Percentiles rank a stretch among this genome's conserved stretches.
These are phyloP conservation scores for Termitomyces eurrhizus DNA, from an alignment of 768 basidiomycete genomes.

Conservation along the genomic window DNA sequence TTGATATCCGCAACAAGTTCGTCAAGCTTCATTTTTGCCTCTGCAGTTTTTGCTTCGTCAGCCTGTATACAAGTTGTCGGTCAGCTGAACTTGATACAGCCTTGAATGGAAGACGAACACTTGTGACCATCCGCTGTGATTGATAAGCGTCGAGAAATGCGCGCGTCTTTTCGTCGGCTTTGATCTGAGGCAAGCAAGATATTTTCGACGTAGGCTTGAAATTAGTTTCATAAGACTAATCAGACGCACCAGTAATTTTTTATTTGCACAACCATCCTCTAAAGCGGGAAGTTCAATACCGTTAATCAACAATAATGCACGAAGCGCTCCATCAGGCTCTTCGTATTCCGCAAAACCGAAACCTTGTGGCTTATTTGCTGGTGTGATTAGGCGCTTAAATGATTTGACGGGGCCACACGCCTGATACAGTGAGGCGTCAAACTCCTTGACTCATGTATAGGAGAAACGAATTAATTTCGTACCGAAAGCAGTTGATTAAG, in stretches of 20 bases:
- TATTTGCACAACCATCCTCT: conserved; percentile 51
- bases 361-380: conserved; percentile 90
- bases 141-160: conserved; percentile 84
- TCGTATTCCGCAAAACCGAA: conserved; percentile 98
- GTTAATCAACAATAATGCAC: conserved; percentile 53
- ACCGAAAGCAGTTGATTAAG: conserved; percentile 77
- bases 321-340: conserved; percentile 86
- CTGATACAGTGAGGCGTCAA: conserved; percentile 33
- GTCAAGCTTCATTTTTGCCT: conserved; percentile 62
- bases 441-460: not conserved
- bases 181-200: conserved; percentile 52
- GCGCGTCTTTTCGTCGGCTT: conserved; percentile 94
- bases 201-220: conserved; percentile 40
- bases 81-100: not conserved
- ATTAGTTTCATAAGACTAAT: conserved; percentile 33
- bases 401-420: conserved; percentile 87
- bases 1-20: conserved; percentile 69
- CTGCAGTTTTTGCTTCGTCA: conserved; percentile 62
- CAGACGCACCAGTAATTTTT: conserved; percentile 57
- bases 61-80: conserved; percentile 39
- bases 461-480: conserved; percentile 23
- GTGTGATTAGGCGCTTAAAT: conserved; percentile 90
- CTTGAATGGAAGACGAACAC: conserved; percentile 47
- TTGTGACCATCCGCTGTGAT: conserved; percentile 72
- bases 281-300: conserved; percentile 49